Evolutionary conservation across 2,329 filamentous ascomycete genomes (phyloP).

Genomic region (Raffaelea arxii): DNA sequence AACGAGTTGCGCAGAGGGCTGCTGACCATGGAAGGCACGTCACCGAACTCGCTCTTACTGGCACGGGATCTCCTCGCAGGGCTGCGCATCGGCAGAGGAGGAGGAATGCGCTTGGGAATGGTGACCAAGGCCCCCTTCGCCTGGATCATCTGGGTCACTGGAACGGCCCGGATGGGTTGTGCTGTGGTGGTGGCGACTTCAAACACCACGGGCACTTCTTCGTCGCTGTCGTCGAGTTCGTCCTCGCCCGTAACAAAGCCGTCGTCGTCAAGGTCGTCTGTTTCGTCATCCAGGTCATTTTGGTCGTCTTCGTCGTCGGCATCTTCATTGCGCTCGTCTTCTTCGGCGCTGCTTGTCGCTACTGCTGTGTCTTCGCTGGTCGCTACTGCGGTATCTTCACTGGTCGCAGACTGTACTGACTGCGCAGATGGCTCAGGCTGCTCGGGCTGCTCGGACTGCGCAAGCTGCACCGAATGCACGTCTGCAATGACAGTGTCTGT

Average conservation of each 20-base stretch:
- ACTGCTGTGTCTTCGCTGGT: conserved; percentile 17
- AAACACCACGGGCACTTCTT: conserved; percentile 59
- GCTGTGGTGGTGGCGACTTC: conserved; percentile 52
- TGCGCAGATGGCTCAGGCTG: no score
- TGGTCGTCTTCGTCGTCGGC: conserved; percentile 36
- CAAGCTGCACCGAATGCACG: no score
- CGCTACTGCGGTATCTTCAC: no score
- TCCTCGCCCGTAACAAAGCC: conserved; percentile 27
- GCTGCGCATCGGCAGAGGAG: conserved; percentile 68
- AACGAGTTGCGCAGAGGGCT: conserved; percentile 45
- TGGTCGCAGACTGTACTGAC: no score
- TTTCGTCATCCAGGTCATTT: conserved; percentile 22
- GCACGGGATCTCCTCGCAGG: conserved; percentile 51
- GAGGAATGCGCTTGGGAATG: conserved; percentile 71
- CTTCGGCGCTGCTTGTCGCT: conserved; percentile 2
- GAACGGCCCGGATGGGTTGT: conserved; percentile 46
- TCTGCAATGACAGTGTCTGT: no score
- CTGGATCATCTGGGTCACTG: conserved; percentile 55
- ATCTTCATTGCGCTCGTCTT: conserved; percentile 23
- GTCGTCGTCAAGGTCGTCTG: conserved; percentile 35
- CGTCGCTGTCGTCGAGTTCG: conserved; percentile 30
- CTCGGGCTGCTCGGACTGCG: no score
- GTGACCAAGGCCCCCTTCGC: conserved; percentile 73
- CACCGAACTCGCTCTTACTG: conserved; percentile 47
- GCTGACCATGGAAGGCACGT: conserved; percentile 42